Evolutionary conservation across 352 stramenopile genomes (phyloP), one percentile per base, ranked within the genome.

Genomic region (Globisporangium abappressorium): DNA sequence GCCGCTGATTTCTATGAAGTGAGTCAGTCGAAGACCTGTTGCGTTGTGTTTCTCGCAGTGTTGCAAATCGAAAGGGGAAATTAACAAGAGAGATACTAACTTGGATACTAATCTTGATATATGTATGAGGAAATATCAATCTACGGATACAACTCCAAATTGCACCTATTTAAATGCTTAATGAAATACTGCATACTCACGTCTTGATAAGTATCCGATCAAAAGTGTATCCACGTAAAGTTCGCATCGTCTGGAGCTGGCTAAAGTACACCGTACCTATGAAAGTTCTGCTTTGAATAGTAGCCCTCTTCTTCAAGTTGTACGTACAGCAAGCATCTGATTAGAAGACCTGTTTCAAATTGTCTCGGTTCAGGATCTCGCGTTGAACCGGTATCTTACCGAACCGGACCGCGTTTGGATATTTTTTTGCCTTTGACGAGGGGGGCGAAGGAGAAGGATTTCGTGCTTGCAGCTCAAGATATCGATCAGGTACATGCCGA

Each of bases 401-500:
- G 26, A 57, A 65, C 59, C 59, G 59, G 59, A 65, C 59, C 59
- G 59, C 59, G 53, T 43, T 64, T 59, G 55, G 64, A 64, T 69
- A 51, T 62, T 51, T 57, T 51, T 59, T 51, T 67, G n/a, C 43
- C n/a, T 30, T 65, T 14, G 22, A 55, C 34, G 61, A 69, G 62
- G 66, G 66, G 66, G 66, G 61, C 63, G 41, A 65, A 70, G 67
- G 43, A 65, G 59, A 65, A 65, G 62, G 62, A 68, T 68, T 62
- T 68, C 62, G 33, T 61, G 62, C 47, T 62, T 36, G n/a, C 5
- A 66, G 36, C 70, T 68, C 74, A 78, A 74, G 69, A 78, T 77
- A 59, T 64, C 54, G 65, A 51, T 47, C 71, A 61, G 57, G 59
- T 65, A 57, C 57, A 46, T 61, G 55, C 30, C 6, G 18, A 24